Evolutionary conservation across 768 basidiomycete species (phyloP).

Genomic region (Xanthoconium purpureum): DNA sequence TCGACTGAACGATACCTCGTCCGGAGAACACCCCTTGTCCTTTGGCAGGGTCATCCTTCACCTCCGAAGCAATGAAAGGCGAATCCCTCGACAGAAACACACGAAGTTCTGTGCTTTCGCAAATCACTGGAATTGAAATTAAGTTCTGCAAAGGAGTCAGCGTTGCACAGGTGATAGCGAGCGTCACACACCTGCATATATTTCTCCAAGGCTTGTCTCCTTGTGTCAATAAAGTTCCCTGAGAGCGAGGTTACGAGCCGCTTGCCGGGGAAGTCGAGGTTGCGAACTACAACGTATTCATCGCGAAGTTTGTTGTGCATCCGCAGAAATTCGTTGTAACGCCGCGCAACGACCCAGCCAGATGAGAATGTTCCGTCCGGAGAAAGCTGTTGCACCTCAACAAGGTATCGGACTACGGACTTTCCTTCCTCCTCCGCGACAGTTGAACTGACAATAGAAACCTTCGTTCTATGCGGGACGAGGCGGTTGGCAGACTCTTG

Average conservation of each 20-base stretch:
- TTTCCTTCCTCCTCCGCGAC: constrained; percentile 83
- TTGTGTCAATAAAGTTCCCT: constrained; percentile 80
- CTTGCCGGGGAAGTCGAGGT: constrained; percentile 90
- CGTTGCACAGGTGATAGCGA: no score
- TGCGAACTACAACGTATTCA: constrained; percentile 59
- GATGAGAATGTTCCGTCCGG: constrained; percentile 73
- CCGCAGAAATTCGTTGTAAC: constrained; percentile 93
- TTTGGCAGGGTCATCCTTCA: constrained; percentile 39
- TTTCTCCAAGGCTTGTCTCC: constrained; percentile 77
- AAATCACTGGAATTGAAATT: constrained; percentile 69
- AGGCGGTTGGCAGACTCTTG: constrained; percentile 91
- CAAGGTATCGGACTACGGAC: constrained; percentile 85
- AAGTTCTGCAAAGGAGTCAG: constrained; percentile 50
- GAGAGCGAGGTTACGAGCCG: constrained; percentile 86
- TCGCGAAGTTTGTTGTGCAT: constrained; percentile 88
- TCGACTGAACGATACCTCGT: constrained; percentile 74
- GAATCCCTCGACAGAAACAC: constrained; percentile 87
- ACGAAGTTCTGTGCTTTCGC: constrained; percentile 78
- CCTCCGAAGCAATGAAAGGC: constrained; percentile 66
- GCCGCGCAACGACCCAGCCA: constrained; percentile 89
- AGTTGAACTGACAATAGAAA: constrained; percentile 82
- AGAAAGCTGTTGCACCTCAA: constrained; percentile 89
- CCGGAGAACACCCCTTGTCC: constrained; percentile 54
- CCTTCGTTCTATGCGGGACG: constrained; percentile 75
- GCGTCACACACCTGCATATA: constrained; percentile 72